Base-by-base conservation (phyloP, 345 rosid genomes). In the Salix koriyanagi region DNA sequence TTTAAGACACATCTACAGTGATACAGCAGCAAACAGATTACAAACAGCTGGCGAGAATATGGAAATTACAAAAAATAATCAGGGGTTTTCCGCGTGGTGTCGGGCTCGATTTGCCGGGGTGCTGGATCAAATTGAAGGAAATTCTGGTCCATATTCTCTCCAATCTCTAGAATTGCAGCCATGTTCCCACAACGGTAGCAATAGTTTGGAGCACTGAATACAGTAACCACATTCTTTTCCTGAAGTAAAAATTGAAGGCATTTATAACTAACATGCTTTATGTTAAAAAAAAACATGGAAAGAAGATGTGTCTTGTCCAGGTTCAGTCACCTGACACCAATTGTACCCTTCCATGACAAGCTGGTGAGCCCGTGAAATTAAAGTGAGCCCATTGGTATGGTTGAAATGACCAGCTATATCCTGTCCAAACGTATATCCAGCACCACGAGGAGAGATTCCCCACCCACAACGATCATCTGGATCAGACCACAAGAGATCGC, bases 401-500 rank as follows among this genome's bases (percentile, higher is more conserved):
- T 94, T 92, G 87, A 92, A 94, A 46, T 88, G 90, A 58, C 85
- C 76, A 36, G 98, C 98, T 42, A 94, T 94, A 81, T 96, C 99
- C 83, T 93, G 97, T 65, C 97, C 97, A 69, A 94, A 94, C 1
- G 98, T 94, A 79, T 94, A 94, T 65, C 98, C 97, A 69, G 98
- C 98, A 65, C 98, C 97, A 69, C 97, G 97, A n/a, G 98, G 98
- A 65, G 98, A 92, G 77, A 94, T 94, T 25, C 98, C 97, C 98
- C 98, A 94, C 39, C 98, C 97, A 75, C 98, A 94, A 16, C 97
- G 91, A 60, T 94, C 98, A 39, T 92, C 98, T 34, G 98, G 99
- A 83, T 96, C 99, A 41, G 99, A 96, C 99, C 99, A 94, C 77
- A 94, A 83, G 61, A 94, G 93, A 84, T 94, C 98, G 69, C 97